Evolutionary conservation across 2,329 filamentous ascomycete genomes (phyloP), one percentile per base, ranked within the genome.

Genomic region (Exophiala calicioides): DNA sequence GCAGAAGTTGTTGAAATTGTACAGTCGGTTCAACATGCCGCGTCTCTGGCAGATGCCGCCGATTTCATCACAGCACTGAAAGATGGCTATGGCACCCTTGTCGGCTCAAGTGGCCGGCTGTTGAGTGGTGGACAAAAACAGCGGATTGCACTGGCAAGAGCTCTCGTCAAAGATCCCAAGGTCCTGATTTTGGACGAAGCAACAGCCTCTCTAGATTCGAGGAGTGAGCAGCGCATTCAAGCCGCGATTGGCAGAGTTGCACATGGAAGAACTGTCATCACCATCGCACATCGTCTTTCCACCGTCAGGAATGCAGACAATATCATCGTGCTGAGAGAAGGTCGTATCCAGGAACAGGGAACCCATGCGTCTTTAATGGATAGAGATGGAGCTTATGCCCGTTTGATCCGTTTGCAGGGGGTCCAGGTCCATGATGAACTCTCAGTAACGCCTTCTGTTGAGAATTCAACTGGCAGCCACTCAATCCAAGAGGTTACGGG

Each of bases 51-150:
- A 0, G 81, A 85, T 62, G 82, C 79, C 0, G 68, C 72, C 39
- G 60, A 59, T 9, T 85, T 82, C 59, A 81, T 81, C 55, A 66
- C 70, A 32, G 66, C 63, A 1, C 72, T 80, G 1, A 74, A 80
- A 36, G 62, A 75, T 56, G 69, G 74, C 27, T 63, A 73, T 31
- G 72, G 69, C 26, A 78, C 77, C 0, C 60, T 71, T 84, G 12
- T 60, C 13, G 62, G 64, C 2, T 86, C 94, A 65, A 81, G 88
- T 52, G 90, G 89, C 5, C 90, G 90, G 60, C 72, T 93, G 39
- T 74, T 95, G 9, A 90, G 85, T 46, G 90, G 89, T 63, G 89
- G 89, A 13, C 90, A 95, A 68, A 91, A 94, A 67, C 90, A 96
- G 67, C 85, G 90, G 54, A 91, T 95, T 60, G 88, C 90, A 4